A percentile compares a stretch with the other conserved stretches of the same genome.
Conservation (phyloP, 164 flowering plant species). For the Buxus sempervirens region DNA sequence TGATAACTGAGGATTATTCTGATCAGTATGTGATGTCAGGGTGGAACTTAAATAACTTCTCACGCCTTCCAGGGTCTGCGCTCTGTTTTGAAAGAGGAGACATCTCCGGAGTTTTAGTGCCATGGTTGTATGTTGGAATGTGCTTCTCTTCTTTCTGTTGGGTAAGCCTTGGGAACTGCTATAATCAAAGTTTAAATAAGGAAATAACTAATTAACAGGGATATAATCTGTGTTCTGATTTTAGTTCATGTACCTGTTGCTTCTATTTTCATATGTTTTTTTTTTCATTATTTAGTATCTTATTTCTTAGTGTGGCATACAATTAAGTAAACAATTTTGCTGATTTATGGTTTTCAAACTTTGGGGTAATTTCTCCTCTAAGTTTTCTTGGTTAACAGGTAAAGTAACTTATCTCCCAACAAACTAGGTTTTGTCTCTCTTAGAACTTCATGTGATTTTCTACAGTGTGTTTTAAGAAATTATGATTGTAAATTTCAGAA, state of each 20-base stretch:
- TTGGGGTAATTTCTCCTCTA: too few species aligned
- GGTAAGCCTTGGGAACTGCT: constrained; percentile 41
- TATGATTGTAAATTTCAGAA: too few species aligned
- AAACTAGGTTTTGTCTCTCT: background rate
- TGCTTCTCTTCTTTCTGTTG: constrained; percentile 96
- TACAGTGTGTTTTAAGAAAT: too few species aligned
- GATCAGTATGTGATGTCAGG: constrained; percentile 61
- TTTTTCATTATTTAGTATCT: too few species aligned
- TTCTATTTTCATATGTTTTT: too few species aligned
- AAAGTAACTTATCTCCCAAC: background rate
- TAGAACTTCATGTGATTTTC: background rate
- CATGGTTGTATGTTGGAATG: constrained; percentile 94
- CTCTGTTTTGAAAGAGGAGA: constrained; percentile 67
- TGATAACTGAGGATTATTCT: constrained; percentile 20
- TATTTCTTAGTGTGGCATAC: background rate
- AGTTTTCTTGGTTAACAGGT: background rate
- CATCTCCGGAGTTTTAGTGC: constrained; percentile 87
- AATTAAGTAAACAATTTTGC: background rate
- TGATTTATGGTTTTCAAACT: background rate
- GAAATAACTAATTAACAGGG: background rate
- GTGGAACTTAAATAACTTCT: constrained; percentile 82
- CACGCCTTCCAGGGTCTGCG: constrained; percentile 81
- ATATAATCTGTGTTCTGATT: background rate
- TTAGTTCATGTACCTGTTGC: background rate
- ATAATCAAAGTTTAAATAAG: background rate